Evolutionary conservation across 2,329 filamentous ascomycete species (phyloP).

Genomic region (Xylaria sp.): DNA sequence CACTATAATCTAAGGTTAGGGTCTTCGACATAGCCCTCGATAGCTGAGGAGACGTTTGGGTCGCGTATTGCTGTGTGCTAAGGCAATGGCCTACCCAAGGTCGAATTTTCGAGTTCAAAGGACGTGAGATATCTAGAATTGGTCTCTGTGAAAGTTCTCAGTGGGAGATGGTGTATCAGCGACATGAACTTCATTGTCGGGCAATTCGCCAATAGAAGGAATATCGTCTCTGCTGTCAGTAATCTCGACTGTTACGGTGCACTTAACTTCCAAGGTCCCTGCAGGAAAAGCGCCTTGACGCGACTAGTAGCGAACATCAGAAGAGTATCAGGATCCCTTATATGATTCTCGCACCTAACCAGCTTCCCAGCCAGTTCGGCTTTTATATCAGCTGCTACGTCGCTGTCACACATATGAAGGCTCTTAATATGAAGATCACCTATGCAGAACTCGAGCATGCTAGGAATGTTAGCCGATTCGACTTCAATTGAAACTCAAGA

Average conservation of each 20-base stretch:
- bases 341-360: neutral
- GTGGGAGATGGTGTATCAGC: neutral
- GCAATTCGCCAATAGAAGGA: neutral
- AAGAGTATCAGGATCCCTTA: neutral
- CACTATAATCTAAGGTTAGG: neutral
- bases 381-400: neutral
- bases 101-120: neutral
- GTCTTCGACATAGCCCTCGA: neutral
- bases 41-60: neutral
- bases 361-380: neutral
- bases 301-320: too few relatives aligned
- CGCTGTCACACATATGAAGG: neutral
- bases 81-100: neutral
- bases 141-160: neutral
- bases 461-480: neutral
- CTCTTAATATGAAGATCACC: too few relatives aligned
- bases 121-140: neutral
- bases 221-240: neutral
- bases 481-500: neutral
- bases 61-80: neutral
- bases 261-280: too few relatives aligned
- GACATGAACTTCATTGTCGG: too few relatives aligned
- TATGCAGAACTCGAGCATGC: neutral
- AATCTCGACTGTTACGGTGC: too few relatives aligned
- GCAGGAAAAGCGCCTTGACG: too few relatives aligned